Evolutionary conservation across 1,284 basidiomycete genomes (phyloP), one percentile per base, ranked within the genome.

Genomic region (Fereydounia khargensis): DNA sequence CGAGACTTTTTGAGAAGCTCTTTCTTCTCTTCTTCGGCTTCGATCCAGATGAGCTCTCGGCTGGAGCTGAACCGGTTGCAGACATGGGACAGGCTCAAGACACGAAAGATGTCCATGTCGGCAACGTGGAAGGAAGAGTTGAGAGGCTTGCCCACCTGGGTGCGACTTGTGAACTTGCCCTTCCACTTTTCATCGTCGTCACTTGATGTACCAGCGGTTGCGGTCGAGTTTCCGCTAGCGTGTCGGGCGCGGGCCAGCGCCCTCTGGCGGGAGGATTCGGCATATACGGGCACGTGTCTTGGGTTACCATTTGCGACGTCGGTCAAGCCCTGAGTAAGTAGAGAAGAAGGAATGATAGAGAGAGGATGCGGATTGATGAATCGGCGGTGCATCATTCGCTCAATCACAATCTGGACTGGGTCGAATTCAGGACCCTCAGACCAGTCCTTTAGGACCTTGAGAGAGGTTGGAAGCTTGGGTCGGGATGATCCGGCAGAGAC

Each of bases 41-140:
- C 67, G n/a, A 48, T 38, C 68, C 68, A 70, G n/a, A 68, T 18
- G 13, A 65, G 39, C 21, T 56, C 56, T 14, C 62, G 50, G 14
- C 31, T 40, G 13, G 56, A 52, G 11, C 39, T 47, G 28, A 57
- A 37, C 9, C 35, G 35, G 13, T 42, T 42, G 11, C 51, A 38
- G 3, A 50, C 42, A 17, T 47, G 42, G 4, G 53, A n/a, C 16
- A 68, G 38, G 27, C 36, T 24, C 13, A 62, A 32, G 1, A 50
- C 53, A 32, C 55, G 32, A 20, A 48, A 48, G 14, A 60, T 32
- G 23, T 65, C 59, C 16, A 13, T 17, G 17, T 65, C 50, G 13
- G 38, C 32, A 28, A 68, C 38, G 21, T 41, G 31, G 33, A 69
- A 61, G 14, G 35, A 21, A 35, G 51, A 58, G 14, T 61, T 49